A percentile compares a stretch with the other conserved stretches of the same genome.
These are phyloP conservation scores for Epichloe festucae DNA, from an alignment of 2,329 filamentous ascomycete genomes.

Conservation along the genomic window DNA sequence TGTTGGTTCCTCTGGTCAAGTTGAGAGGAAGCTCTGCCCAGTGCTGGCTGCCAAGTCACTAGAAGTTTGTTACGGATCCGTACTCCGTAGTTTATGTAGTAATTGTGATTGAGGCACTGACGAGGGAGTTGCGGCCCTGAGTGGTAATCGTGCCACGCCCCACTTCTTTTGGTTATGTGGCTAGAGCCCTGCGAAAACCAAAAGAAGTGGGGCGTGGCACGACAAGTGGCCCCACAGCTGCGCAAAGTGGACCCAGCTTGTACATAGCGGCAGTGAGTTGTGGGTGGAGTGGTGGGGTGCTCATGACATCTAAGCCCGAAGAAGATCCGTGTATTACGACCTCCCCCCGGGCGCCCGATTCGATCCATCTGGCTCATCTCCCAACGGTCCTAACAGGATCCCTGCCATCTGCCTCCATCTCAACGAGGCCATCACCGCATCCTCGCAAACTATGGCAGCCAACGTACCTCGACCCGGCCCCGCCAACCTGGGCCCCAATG, in stretches of 20 bases:
- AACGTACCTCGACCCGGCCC: slow-evolving; percentile 78
- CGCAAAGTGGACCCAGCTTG: background rate
- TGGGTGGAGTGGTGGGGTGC: too few relatives aligned
- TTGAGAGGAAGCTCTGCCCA: background rate
- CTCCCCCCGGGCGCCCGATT: background rate
- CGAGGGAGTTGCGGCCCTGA: too few relatives aligned
- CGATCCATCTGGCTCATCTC: background rate
- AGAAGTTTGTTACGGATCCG: too few relatives aligned
- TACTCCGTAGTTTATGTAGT: too few relatives aligned
- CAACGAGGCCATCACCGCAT: slow-evolving; percentile 9
- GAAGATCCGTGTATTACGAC: slow-evolving; percentile 12
- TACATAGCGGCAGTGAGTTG: too few relatives aligned
- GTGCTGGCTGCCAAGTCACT: background rate
- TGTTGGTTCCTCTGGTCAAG: background rate
- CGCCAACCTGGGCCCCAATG: slow-evolving; percentile 69
- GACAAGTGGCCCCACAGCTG: too few relatives aligned
- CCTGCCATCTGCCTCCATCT: slow-evolving; percentile 10
- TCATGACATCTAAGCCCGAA: slow-evolving; percentile 11
- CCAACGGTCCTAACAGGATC: slow-evolving; percentile 2
- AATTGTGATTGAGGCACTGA: too few relatives aligned
- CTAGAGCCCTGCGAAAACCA: too few relatives aligned
- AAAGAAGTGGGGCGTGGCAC: too few relatives aligned
- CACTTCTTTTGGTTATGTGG: too few relatives aligned
- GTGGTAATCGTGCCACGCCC: too few relatives aligned
- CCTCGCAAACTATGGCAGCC: slow-evolving; percentile 24